These are phyloP conservation scores for Fonsecaea pedrosoi DNA, from an alignment of 2,329 filamentous ascomycete genomes.

Conservation along the genomic window DNA sequence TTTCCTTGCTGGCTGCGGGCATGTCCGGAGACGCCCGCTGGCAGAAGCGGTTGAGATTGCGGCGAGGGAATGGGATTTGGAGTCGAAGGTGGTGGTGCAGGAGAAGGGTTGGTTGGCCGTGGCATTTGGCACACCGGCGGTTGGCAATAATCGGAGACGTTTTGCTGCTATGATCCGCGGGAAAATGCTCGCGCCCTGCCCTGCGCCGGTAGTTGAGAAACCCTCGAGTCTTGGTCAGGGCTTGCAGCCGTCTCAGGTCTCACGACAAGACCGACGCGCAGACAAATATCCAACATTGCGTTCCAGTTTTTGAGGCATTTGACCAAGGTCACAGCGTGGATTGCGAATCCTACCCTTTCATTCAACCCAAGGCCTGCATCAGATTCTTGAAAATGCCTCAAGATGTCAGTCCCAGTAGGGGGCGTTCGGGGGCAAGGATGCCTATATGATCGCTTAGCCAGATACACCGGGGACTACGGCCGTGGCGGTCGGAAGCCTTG, in stretches of 20 bases:
- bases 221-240: neutral
- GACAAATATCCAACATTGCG: constrained; percentile 6
- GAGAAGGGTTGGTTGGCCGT: neutral
- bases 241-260: constrained; percentile 14
- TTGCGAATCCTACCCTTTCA: constrained; percentile 14
- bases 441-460: neutral
- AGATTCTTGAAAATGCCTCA: constrained; percentile 17
- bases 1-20: neutral
- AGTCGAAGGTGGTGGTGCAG: neutral
- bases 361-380: neutral
- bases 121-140: constrained; percentile 1
- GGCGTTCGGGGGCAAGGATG: too few species aligned
- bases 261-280: constrained; percentile 10
- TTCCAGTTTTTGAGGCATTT: constrained; percentile 10
- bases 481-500: constrained; percentile 9
- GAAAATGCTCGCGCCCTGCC: neutral
- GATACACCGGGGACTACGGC: neutral
- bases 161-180: neutral
- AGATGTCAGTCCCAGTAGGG: neutral
- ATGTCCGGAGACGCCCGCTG: neutral
- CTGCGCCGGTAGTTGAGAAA: neutral
- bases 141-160: neutral
- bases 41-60: neutral
- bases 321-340: neutral
- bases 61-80: neutral